Base-by-base conservation (phyloP, 257 asterid genomes). In the Eustoma russellianum region DNA sequence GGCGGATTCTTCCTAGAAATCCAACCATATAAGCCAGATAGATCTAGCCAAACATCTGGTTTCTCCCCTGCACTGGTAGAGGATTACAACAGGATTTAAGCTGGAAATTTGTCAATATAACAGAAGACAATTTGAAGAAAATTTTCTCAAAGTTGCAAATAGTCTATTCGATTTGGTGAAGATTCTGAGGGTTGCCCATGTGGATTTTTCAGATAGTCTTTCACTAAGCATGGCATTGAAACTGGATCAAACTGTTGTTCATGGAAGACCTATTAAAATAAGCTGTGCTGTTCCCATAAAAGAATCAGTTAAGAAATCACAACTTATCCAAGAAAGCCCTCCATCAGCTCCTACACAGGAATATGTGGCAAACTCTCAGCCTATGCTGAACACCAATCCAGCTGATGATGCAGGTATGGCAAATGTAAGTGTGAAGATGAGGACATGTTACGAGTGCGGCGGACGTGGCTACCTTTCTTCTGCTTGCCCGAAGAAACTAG, bases 151-250 rank as follows among this genome's bases (percentile, higher is more conserved):
- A 80, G 57, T 54, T 92, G 90, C 72, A 59, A 48, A 16, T 19
- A 74, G 30, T 79, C 93, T 33, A 70, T 92, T 59, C 82, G 93
- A 24, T 81, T 85, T n/a, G 99, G 97, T 33, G 71, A 76, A 71
- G 91, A 92, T 92, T 92, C 80, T 74, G 77, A 60, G 94, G 97
- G 15, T 92, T 53, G 94, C 83, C 53, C 99, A 92, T 59, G 83
- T 88, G 50, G 91, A 92, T 66, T 92, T 88, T 55, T 73, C 85
- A 1, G 85, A 88, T 63, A 57, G 65, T 65, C 63, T 55, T 33
- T 92, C 95, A 28, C 57, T 88, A 59, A 73, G 56, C 51, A 57
- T 41, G 19, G 94, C 99, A 18, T 16, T 92, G 72, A 85, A 79
- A 54, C 65, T 92, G 62, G 99, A 88, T 73, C 99, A 92, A 63